Conservation (phyloP, 352 stramenopile species). For the Labyrinthula sp. region DNA sequence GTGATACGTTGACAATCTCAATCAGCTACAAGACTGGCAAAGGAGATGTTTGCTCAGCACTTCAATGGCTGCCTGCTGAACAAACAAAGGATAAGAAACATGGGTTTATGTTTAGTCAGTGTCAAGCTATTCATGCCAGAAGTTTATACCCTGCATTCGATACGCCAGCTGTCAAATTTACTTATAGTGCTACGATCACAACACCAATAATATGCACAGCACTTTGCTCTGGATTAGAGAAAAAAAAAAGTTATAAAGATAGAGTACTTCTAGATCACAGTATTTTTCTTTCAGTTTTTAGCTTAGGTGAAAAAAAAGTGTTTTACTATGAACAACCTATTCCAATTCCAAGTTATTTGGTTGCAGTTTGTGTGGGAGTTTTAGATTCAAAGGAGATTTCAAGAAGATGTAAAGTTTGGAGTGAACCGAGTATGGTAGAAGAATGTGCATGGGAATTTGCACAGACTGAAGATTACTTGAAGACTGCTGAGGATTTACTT, state of each 20-base stretch:
- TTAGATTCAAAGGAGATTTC: conserved; percentile 63
- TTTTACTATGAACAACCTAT: conserved; percentile 63
- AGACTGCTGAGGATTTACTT: conserved; percentile 65
- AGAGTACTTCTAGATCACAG: conserved; percentile 6
- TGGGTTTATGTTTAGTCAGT: conserved; percentile 79
- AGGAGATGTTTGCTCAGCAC: conserved; percentile 43
- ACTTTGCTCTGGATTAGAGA: conserved; percentile 69
- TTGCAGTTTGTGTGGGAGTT: conserved; percentile 70
- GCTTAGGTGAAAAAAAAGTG: conserved; percentile 32
- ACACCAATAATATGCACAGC: conserved; percentile 69
- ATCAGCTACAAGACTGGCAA: conserved; percentile 55
- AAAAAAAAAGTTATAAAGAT: conserved; percentile 54
- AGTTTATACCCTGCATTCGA: conserved; percentile 84
- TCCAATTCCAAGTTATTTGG: conserved; percentile 79
- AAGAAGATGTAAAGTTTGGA: conserved; percentile 63
- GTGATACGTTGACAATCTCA: conserved; percentile 33
- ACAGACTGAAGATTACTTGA: conserved; percentile 65
- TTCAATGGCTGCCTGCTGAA: conserved; percentile 68
- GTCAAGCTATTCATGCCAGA: conserved; percentile 77
- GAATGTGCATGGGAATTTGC: conserved; percentile 72
- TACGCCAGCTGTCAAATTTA: conserved; percentile 68
- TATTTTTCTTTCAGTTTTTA: background rate
- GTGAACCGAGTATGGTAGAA: conserved; percentile 69
- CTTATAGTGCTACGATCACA: conserved; percentile 66
- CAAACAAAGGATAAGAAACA: conserved; percentile 74